Evolutionary conservation across 441 rosid genomes (phyloP), one percentile per base, ranked within the genome.

Genomic region (Pelargonium fulgidum): DNA sequence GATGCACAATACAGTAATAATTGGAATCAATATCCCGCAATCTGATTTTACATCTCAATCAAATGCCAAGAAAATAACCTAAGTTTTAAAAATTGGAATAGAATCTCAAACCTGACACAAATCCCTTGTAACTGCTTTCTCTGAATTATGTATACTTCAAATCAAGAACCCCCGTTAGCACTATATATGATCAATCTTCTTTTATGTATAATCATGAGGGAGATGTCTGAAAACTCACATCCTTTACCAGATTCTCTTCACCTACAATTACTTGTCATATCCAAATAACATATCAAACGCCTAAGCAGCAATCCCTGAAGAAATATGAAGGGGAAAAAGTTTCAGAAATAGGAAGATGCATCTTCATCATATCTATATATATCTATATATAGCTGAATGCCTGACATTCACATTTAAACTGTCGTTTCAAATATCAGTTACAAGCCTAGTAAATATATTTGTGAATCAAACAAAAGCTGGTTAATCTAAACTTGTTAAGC

Each of bases 241-340:
- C 70, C 77, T 74, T 79, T 75, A 61, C 76, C 76, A 64, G 69
- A 75, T 73, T 75, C 76, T 42, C 74, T 73, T 75, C 77, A 58
- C 79, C 87, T 85, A 85, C 77, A 67, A 71, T 80, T 76, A 78
- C 76, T 70, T 75, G 67, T 66, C 70, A 73, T 72, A 76, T 78
- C 80, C 80, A 76, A 76, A 71, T 68, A 78, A 72, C 69, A 72
- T 76, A 73, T 76, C 81, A 81, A 3, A 29, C 20, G 17, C 83
- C 89, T 87, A 87, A 70, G 86, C 70, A 81, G 86, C 91, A 77
- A 87, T 82, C 77, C 91, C 91, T 87, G 86, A 79, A 78, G 70
- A 70, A 77, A 70, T 58, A 61, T 64, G 41, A 20, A 58, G 8
- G 17, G 39, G 70, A 68, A 61, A 42, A 22, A 62, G 6, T 45